Percentiles rank a stretch among this genome's conserved stretches.
phyloP scores from a whole-genome alignment of 2,329 filamentous ascomycete genomes.

The Fusarium armeniacum region DNA sequence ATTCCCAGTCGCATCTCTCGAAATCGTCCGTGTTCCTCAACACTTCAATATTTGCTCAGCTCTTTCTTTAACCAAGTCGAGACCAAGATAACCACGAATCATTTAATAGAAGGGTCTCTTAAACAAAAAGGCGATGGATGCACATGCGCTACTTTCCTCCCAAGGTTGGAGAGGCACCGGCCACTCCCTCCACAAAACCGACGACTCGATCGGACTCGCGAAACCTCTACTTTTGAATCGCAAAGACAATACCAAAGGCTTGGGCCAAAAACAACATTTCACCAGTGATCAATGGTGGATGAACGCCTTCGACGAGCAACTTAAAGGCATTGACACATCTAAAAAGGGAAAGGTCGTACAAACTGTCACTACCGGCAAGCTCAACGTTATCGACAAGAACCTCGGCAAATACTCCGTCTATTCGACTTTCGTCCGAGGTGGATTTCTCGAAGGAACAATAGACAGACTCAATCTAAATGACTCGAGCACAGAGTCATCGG shows the following conservation, averaged over 20 bases:
- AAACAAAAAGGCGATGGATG: constrained; percentile 73
- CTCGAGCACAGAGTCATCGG: constrained; percentile 48
- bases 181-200: constrained; percentile 84
- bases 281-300: constrained; percentile 95
- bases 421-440: constrained; percentile 86
- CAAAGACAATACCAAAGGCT: constrained; percentile 83
- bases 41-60: constrained; percentile 6
- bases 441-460: constrained; percentile 80
- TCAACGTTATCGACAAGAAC: constrained; percentile 69
- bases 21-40: constrained; percentile 6
- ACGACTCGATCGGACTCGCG: constrained; percentile 80
- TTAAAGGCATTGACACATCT: constrained; percentile 81
- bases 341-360: constrained; percentile 69
- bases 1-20: constrained; percentile 22
- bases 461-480: constrained; percentile 48
- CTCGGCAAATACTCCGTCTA: constrained; percentile 77
- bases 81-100: not conserved
- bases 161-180: constrained; percentile 94
- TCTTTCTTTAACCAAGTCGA: constrained; percentile 2
- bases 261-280: constrained; percentile 80
- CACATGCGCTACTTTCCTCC: constrained; percentile 82
- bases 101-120: not conserved
- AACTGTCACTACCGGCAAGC: constrained; percentile 66
- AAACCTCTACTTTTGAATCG: constrained; percentile 86
- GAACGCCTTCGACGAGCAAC: constrained; percentile 90